Conservation (phyloP, 148 eudicot genomes). For the Silene uniflora region DNA sequence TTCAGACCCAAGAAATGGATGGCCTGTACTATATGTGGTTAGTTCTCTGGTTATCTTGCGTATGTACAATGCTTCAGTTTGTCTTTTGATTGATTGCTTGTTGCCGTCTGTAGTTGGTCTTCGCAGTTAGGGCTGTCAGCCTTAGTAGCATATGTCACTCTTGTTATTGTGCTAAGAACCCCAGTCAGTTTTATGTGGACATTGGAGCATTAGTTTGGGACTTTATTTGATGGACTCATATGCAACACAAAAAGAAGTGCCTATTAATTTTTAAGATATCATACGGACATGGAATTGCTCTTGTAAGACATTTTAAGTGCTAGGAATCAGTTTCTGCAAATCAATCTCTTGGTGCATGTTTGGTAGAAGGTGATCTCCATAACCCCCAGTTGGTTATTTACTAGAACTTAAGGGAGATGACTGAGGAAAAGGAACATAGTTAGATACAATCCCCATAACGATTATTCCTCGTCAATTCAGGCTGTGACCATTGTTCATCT, state of each 20-base stretch:
- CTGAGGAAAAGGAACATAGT: background rate
- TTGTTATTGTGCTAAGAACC: background rate
- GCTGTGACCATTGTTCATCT: no score
- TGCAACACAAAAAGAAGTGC: background rate
- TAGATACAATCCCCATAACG: background rate
- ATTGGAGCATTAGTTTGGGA: no score
- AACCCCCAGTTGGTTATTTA: no score
- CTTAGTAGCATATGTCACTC: background rate
- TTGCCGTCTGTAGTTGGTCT: background rate
- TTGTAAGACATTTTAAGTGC: background rate
- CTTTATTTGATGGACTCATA: background rate
- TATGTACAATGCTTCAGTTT: background rate
- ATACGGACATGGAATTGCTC: background rate
- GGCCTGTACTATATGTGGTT: conserved; percentile 73
- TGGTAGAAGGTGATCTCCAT: background rate
- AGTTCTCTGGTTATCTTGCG: conserved; percentile 23
- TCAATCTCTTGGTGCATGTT: background rate
- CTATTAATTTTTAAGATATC: background rate
- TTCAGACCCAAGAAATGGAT: conserved; percentile 78
- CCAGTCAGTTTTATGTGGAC: no score
- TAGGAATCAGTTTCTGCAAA: background rate
- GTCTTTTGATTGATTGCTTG: background rate
- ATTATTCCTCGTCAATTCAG: no score
- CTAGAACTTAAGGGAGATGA: background rate
- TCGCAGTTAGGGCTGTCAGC: background rate